Evolutionary conservation across 306 rosid genomes (phyloP).

Genomic region (Malus fusca): DNA sequence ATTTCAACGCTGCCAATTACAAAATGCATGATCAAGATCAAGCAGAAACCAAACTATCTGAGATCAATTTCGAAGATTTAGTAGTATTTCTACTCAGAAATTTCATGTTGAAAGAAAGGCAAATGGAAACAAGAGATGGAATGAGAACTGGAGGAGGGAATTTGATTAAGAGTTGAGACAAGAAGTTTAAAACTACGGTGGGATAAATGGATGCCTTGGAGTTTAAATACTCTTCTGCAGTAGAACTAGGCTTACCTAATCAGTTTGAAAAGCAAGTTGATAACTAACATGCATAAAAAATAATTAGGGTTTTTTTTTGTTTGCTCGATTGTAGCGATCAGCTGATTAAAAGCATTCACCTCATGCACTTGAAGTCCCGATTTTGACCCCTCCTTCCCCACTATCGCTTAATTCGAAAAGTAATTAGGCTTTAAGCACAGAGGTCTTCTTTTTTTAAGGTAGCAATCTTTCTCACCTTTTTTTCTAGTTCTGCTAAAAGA

Average conservation of each 20-base stretch:
- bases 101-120: conserved; percentile 19
- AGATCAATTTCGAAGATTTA: conserved; percentile 15
- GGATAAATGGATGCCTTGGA: conserved; percentile 20
- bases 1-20: conserved; percentile 41
- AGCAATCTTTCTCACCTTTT: background rate
- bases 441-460: background rate
- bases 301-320: no score
- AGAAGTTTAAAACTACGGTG: conserved; percentile 16
- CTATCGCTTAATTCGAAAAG: background rate
- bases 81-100: conserved; percentile 10
- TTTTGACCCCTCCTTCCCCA: no score
- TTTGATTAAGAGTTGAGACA: conserved; percentile 11
- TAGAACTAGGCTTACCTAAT: conserved; percentile 32
- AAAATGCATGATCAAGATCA: conserved; percentile 11
- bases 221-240: conserved; percentile 41
- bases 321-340: no score
- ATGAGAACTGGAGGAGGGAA: conserved; percentile 19
- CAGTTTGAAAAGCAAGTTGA: conserved; percentile 14
- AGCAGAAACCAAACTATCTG: conserved; percentile 32
- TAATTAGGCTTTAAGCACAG: conserved; percentile 22
- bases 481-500: conserved; percentile 22
- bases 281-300: background rate
- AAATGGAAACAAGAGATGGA: conserved; percentile 15
- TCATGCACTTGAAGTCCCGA: no score
- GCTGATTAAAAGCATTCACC: no score